A percentile compares a stretch with the other conserved stretches of the same genome.
Conservation (phyloP, 2,329 filamentous ascomycete genomes). For the Trichoderma endophyticum region DNA sequence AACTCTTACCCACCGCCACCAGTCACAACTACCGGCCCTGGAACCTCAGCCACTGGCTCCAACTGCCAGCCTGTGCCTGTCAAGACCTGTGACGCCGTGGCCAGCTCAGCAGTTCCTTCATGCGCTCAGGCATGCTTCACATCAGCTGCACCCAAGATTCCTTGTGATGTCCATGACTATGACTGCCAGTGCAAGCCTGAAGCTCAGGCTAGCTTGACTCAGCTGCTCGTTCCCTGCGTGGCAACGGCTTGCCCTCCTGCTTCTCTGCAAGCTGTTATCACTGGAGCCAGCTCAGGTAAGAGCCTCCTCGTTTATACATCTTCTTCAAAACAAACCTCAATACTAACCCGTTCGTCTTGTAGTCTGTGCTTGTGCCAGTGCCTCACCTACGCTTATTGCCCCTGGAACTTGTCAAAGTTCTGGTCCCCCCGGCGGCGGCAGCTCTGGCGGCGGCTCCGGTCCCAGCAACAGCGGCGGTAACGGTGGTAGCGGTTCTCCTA, state of each 20-base stretch:
- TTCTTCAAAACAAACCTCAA: not conserved
- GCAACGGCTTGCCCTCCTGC: constrained; percentile 24
- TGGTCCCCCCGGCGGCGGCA: not conserved
- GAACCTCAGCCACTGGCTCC: not conserved
- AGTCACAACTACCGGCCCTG: not conserved
- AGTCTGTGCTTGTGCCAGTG: constrained; percentile 24
- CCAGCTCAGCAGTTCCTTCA: constrained; percentile 27
- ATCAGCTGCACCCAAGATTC: constrained; percentile 26
- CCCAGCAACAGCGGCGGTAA: not conserved
- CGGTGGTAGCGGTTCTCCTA: not conserved
- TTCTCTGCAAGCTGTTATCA: constrained; percentile 26
- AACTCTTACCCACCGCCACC: not conserved
- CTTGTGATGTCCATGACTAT: constrained; percentile 28
- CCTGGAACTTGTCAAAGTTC: not conserved
- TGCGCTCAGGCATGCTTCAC: constrained; percentile 31
- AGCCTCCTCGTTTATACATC: not conserved
- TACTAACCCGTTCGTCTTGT: not conserved
- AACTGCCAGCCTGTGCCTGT: constrained; percentile 11
- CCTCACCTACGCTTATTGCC: constrained; percentile 4
- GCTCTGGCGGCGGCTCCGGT: not conserved
- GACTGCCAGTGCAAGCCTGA: constrained; percentile 29
- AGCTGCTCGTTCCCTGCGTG: constrained; percentile 30
- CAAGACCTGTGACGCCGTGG: constrained; percentile 27
- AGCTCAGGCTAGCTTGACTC: constrained; percentile 25
- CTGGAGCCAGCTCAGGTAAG: constrained; percentile 24